Conservation (phyloP, 139 green algal genomes). For the Micractinium sp. region DNA sequence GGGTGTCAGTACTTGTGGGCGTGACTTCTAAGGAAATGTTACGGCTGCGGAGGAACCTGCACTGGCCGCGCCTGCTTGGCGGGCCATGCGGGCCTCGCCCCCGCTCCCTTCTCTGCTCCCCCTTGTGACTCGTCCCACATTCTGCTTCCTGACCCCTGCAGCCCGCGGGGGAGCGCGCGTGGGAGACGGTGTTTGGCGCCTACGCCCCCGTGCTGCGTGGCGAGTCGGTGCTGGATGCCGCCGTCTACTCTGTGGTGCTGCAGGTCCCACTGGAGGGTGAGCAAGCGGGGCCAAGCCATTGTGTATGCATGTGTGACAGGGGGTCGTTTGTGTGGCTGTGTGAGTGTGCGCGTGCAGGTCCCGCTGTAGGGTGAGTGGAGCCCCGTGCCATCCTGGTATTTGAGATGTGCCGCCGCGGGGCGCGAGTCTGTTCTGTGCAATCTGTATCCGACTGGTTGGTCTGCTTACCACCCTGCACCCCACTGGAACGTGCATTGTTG, state of each 20-base stretch:
- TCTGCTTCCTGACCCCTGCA: background rate
- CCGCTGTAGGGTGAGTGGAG: no score
- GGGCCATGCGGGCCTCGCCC: background rate
- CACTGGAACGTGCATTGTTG: no score
- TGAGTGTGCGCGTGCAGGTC: background rate
- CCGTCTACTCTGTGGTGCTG: conserved; percentile 37
- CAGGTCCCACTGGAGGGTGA: conserved; percentile 41
- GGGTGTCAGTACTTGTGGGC: background rate
- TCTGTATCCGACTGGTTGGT: no score
- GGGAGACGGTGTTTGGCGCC: conserved; percentile 35
- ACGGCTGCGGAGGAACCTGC: background rate
- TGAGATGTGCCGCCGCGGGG: no score
- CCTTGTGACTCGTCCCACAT: background rate
- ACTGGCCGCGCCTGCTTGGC: background rate
- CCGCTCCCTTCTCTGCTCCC: background rate
- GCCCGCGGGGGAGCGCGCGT: conserved; percentile 26
- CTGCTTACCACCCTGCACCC: no score
- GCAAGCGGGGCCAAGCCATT: background rate
- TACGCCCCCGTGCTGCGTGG: conserved; percentile 32
- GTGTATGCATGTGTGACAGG: background rate
- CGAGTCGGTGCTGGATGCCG: background rate
- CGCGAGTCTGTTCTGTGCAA: no score
- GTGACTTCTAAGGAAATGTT: no score
- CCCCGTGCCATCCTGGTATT: no score
- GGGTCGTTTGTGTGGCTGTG: no score